Base-by-base conservation (phyloP, 345 rosid species). In the Bretschneidera sinensis region DNA sequence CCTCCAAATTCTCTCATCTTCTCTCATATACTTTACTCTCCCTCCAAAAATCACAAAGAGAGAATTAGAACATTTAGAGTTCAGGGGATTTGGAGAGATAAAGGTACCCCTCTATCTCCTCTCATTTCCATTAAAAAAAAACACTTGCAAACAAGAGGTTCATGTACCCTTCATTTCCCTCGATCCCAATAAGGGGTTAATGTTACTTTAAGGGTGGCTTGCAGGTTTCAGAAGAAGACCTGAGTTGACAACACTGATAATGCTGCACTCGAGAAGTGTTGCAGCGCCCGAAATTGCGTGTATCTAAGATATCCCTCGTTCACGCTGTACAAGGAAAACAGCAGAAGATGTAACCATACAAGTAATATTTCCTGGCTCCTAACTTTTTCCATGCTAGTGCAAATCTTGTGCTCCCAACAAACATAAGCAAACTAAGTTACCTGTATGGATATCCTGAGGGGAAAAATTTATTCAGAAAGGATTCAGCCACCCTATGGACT, bases 391-490 rank as follows among this genome's bases (percentile, higher is more conserved):
- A 49, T 28, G 17, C 24, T 22, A 21, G 16, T 18, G 35, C 18
- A 23, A 64, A 33, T 60, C 48, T 13, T 43, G 16, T 45, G 24
- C n/a, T 24, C 31, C 57, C 34, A 34, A 57, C 54, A 25, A 21
- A 18, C 35, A 33, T 15, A 61, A 9, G 60, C 20, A 59, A 52
- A 34, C 53, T 17, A 57, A 18, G 35, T 69, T 59, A 86, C 97
- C 96, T 94, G 70, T 86, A 86, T 9, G 95, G 97, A 76, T 94
- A 94, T 15, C 99, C 97, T 0, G 96, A 86, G 21, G 97, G 99
- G 23, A 88, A 94, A 57, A 94, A 94, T 59, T 88, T 86, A 72
- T 78, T 86, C 61, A 78, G 77, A 60, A 94, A 94, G 34, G 97
- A 85, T 63, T 88, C 89, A 54, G 68, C 89, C 61, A 85, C 57